Base-by-base conservation (phyloP, 106 monocot species). In the Iris macrosiphon region DNA sequence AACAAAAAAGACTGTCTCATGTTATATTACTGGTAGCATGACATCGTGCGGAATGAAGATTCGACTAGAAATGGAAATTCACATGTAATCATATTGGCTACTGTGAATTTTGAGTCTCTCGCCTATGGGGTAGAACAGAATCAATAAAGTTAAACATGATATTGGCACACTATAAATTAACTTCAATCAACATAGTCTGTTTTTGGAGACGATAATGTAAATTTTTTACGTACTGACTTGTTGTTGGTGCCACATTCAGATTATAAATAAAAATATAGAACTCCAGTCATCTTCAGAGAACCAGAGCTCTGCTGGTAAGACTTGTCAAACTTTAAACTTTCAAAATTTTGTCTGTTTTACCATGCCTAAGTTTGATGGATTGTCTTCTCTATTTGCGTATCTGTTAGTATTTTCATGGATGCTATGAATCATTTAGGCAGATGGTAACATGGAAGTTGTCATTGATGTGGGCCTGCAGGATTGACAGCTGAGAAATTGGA, bases 401-500 rank as follows among this genome's bases (percentile, higher is more conserved):
- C 4, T 22, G 17, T n/a, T n/a, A n/a, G n/a, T n/a, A n/a, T n/a
- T n/a, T n/a, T 16, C 45, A 6, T 45, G 6, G n/a, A 45, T 6
- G n/a, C 1, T 15, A 45, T 3, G 8, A 6, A 6, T 15, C n/a
- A 45, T 45, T 16, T 6, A 6, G 10, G 4, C 45, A 17, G 20
- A 19, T 14, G 20, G n/a, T n/a, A n/a, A n/a, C n/a, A n/a, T n/a
- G n/a, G n/a, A n/a, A 19, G 31, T 40, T 47, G 11, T 7, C 38
- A 29, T 31, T 43, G 29, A 3, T 16, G 30, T 43, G 49, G 35
- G 7, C 13, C 69, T 65, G 55, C 77, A 89, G 90, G 38, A 22
- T 69, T 96, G 49, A 55, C 66, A 48, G 70, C 75, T 14, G 80
- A 83, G 60, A 90, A 90, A 49, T 69, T 96, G 45, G 96, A 96